Conservation (phyloP, 148 eudicot species). For the Rheum nobile region DNA sequence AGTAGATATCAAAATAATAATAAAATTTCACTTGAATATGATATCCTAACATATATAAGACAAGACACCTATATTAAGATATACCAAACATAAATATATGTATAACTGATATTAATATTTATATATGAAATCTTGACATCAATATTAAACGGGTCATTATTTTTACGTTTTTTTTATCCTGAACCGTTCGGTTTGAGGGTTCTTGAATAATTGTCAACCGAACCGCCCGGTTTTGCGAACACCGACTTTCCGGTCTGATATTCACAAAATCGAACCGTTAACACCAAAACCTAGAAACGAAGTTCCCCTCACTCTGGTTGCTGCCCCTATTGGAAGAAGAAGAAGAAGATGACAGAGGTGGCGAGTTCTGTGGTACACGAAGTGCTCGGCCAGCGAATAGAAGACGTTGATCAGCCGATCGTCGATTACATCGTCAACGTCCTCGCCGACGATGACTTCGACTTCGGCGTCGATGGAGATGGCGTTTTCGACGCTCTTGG, state of each 20-base stretch:
- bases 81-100: too few species aligned
- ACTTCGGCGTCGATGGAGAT: conserved; percentile 83
- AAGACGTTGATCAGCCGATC: conserved; percentile 78
- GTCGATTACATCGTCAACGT: conserved; percentile 82
- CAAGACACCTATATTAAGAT: too few species aligned
- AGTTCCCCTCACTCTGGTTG: not conserved
- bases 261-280: not conserved
- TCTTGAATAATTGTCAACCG: not conserved
- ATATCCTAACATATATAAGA: too few species aligned
- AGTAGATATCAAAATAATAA: too few species aligned
- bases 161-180: too few species aligned
- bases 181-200: not conserved
- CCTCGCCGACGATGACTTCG: conserved; percentile 98
- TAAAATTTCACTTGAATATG: too few species aligned
- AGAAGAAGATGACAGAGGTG: conserved; percentile 60
- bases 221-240: not conserved
- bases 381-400: conserved; percentile 49
- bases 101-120: too few species aligned
- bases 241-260: not conserved
- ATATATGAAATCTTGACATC: too few species aligned
- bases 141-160: too few species aligned
- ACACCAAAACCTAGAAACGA: not conserved
- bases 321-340: not conserved
- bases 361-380: conserved; percentile 78
- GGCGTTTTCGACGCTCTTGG: conserved; percentile 90